Percentiles rank a stretch among this genome's conserved stretches.
phyloP scores from a whole-genome alignment of 352 stramenopile genomes.

The Globisporangium paddicum region DNA sequence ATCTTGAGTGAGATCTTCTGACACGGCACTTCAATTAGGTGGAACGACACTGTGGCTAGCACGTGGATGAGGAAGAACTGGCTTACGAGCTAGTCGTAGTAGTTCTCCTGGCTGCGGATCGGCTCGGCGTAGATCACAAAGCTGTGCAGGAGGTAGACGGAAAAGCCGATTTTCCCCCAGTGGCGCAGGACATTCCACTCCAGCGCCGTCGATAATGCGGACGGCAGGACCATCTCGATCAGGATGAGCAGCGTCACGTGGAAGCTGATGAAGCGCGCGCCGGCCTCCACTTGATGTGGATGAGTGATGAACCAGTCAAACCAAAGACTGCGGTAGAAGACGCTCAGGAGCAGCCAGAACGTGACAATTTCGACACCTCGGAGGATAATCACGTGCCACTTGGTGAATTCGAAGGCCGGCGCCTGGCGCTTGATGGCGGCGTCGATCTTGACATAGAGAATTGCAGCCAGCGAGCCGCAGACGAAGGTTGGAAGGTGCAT shows the following conservation, averaged over 20 bases:
- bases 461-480: slow-evolving; percentile 26
- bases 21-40: background rate
- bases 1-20: no score
- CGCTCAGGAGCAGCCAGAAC: slow-evolving; percentile 30
- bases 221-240: slow-evolving; percentile 4
- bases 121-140: slow-evolving; percentile 22
- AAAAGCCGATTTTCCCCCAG: slow-evolving; percentile 30
- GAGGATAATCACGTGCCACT: no score
- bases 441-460: slow-evolving; percentile 25
- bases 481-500: slow-evolving; percentile 33
- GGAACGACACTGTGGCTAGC: background rate
- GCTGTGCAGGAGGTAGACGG: slow-evolving; percentile 34
- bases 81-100: slow-evolving; percentile 25
- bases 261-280: slow-evolving; percentile 27
- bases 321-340: slow-evolving; percentile 18
- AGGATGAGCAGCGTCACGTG: slow-evolving; percentile 15
- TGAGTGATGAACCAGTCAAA: no score
- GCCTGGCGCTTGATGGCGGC: slow-evolving; percentile 15
- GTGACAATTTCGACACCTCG: slow-evolving; percentile 3
- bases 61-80: slow-evolving; percentile 3
- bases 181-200: slow-evolving; percentile 15
- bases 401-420: no score
- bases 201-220: background rate
- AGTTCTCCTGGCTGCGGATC: slow-evolving; percentile 20
- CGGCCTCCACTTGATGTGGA: no score